phyloP scores from a whole-genome alignment of 306 rosid species.

The Vigna radiata region DNA sequence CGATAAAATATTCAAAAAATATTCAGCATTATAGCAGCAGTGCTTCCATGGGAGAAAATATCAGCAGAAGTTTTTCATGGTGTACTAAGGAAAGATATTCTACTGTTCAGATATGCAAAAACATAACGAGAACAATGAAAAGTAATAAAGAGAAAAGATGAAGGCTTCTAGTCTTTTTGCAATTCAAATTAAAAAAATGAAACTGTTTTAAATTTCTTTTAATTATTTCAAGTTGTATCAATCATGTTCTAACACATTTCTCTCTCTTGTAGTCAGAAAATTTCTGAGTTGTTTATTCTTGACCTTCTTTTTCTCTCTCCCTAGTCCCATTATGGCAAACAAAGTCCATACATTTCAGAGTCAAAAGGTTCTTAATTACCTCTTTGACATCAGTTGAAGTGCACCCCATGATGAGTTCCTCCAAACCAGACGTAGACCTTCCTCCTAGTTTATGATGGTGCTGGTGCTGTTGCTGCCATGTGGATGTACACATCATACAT shows the following conservation, averaged over 20 bases:
- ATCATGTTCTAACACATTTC: not conserved
- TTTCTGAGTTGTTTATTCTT: slow-evolving; percentile 26
- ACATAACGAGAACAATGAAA: slow-evolving; percentile 45
- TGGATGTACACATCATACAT: slow-evolving; percentile 36
- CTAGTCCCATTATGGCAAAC: slow-evolving; percentile 44
- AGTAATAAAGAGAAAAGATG: slow-evolving; percentile 53
- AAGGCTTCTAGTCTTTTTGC: slow-evolving; percentile 47
- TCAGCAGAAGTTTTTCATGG: slow-evolving; percentile 11
- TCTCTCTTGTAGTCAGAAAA: not conserved
- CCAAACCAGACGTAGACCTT: slow-evolving; percentile 95
- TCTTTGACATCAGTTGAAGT: slow-evolving; percentile 77
- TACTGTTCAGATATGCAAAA: slow-evolving; percentile 48
- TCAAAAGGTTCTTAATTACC: slow-evolving; percentile 69
- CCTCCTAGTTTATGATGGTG: slow-evolving; percentile 84
- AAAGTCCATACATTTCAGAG: slow-evolving; percentile 56
- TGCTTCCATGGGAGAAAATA: slow-evolving; percentile 7
- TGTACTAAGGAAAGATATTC: slow-evolving; percentile 45
- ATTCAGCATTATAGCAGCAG: not conserved
- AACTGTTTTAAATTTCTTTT: slow-evolving; percentile 23
- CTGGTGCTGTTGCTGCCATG: slow-evolving; percentile 66
- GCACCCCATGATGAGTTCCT: slow-evolving; percentile 99
- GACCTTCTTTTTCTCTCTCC: slow-evolving; percentile 40
- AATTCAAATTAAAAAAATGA: slow-evolving; percentile 59
- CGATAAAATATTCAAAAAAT: slow-evolving; percentile 3
- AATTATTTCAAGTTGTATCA: not conserved